These are phyloP conservation scores for Garcia nutans DNA, from an alignment of 345 rosid genomes.

Conservation along the genomic window DNA sequence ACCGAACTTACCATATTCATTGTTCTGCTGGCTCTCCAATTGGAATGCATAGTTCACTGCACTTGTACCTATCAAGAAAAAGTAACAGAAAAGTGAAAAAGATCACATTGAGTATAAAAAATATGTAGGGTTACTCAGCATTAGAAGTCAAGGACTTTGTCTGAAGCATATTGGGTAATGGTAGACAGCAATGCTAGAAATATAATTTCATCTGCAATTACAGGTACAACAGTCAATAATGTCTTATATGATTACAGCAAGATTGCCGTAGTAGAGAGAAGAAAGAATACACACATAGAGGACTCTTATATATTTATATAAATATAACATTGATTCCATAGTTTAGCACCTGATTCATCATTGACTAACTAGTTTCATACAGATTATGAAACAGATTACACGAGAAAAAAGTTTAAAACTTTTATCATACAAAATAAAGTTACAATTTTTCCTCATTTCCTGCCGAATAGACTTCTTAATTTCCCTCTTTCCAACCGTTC, in stretches of 20 bases:
- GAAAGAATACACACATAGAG: not conserved
- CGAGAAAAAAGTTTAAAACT: constrained; percentile 13
- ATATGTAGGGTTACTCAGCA: not conserved
- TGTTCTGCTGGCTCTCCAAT: too few species aligned
- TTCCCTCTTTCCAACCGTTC: constrained; percentile 82
- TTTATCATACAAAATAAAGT: constrained; percentile 24
- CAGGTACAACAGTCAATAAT: too few species aligned
- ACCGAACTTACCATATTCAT: too few species aligned
- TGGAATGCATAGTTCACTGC: too few species aligned
- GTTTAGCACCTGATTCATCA: constrained; percentile 17
- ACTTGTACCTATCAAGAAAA: too few species aligned
- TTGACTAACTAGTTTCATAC: constrained; percentile 43
- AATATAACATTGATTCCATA: constrained; percentile 24
- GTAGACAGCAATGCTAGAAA: too few species aligned
- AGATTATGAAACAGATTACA: constrained; percentile 43
- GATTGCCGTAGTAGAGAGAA: not conserved
- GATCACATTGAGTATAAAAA: too few species aligned
- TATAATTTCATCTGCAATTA: too few species aligned
- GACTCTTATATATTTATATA: constrained; percentile 15
- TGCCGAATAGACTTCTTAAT: constrained; percentile 58
- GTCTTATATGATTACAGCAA: too few species aligned
- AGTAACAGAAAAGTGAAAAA: too few species aligned
- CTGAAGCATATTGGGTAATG: not conserved
- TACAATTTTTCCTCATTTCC: constrained; percentile 42
- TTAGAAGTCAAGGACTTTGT: not conserved